Evolutionary conservation across 2,329 filamentous ascomycete genomes (phyloP).

Genomic region (Colletotrichum acutatum): DNA sequence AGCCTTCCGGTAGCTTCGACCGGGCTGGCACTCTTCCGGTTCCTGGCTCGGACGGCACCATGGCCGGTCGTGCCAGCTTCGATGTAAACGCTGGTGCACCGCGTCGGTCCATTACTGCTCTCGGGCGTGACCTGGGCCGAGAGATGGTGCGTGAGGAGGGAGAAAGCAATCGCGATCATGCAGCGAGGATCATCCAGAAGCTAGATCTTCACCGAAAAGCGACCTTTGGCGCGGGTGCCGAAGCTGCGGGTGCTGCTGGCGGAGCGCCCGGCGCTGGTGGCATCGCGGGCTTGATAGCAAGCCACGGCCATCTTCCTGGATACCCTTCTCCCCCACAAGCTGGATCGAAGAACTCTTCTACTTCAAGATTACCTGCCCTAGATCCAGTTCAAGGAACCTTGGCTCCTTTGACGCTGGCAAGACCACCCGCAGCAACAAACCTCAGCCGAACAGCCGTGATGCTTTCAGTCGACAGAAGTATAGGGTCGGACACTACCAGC

Average conservation of each 20-base stretch:
- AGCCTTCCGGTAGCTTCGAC: constrained; percentile 57
- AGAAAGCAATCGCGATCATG: constrained; percentile 82
- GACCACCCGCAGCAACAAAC: constrained; percentile 84
- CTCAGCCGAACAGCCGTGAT: constrained; percentile 88
- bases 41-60: constrained; percentile 67
- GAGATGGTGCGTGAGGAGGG: constrained; percentile 70
- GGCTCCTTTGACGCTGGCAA: constrained; percentile 84
- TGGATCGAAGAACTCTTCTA: constrained; percentile 23
- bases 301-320: constrained; percentile 80
- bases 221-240: constrained; percentile 62
- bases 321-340: constrained; percentile 44
- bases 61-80: constrained; percentile 74
- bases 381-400: constrained; percentile 64
- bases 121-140: constrained; percentile 58
- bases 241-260: constrained; percentile 50
- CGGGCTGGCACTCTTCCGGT: constrained; percentile 73
- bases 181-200: constrained; percentile 90
- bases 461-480: constrained; percentile 79
- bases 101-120: constrained; percentile 67
- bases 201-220: constrained; percentile 89
- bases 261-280: constrained; percentile 64
- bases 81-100: constrained; percentile 68
- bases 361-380: constrained; percentile 41
- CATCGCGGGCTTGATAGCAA: constrained; percentile 87
- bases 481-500: constrained; percentile 73